Conservation (phyloP, 352 stramenopile species). For the Globisporangium cystogenes region DNA sequence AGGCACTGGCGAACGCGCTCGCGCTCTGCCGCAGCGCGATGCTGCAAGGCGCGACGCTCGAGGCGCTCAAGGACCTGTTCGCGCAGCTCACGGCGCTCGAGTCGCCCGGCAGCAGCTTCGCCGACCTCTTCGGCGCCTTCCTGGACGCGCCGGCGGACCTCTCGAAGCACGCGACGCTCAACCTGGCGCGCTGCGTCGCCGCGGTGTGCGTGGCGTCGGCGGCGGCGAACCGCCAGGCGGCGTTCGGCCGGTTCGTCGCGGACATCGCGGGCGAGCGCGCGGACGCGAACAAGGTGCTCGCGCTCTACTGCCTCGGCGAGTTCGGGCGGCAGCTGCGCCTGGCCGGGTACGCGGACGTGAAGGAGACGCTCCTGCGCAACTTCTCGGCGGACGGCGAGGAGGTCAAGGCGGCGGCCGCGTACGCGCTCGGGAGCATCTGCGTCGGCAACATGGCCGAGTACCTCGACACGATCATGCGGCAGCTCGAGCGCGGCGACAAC, state of each 20-base stretch:
- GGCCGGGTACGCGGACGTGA: constrained; percentile 75
- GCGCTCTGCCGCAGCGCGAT: constrained; percentile 89
- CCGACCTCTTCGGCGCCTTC: constrained; percentile 83
- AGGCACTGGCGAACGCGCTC: constrained; percentile 77
- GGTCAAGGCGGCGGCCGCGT: constrained; percentile 94
- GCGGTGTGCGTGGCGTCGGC: constrained; percentile 65
- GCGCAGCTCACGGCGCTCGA: constrained; percentile 62
- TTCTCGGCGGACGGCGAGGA: constrained; percentile 91
- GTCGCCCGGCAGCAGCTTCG: constrained; percentile 62
- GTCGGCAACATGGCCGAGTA: constrained; percentile 91
- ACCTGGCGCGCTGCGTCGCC: constrained; percentile 92
- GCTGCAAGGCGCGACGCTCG: constrained; percentile 82
- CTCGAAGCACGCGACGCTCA: constrained; percentile 91
- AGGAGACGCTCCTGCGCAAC: constrained; percentile 86
- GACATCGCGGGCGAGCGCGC: constrained; percentile 49
- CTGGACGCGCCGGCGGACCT: constrained; percentile 46
- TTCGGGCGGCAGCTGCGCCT: constrained; percentile 93
- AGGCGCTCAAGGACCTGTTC: constrained; percentile 53
- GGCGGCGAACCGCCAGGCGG: constrained; percentile 49
- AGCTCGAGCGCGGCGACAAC: constrained; percentile 88
- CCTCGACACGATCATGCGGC: constrained; percentile 90
- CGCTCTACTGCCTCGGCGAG: constrained; percentile 93
- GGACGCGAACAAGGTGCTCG: constrained; percentile 83
- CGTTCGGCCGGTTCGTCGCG: constrained; percentile 68
- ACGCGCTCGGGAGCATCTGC: constrained; percentile 94